Base-by-base conservation (phyloP, 2,329 filamentous ascomycete species). In the Paecilomyces sp. region DNA sequence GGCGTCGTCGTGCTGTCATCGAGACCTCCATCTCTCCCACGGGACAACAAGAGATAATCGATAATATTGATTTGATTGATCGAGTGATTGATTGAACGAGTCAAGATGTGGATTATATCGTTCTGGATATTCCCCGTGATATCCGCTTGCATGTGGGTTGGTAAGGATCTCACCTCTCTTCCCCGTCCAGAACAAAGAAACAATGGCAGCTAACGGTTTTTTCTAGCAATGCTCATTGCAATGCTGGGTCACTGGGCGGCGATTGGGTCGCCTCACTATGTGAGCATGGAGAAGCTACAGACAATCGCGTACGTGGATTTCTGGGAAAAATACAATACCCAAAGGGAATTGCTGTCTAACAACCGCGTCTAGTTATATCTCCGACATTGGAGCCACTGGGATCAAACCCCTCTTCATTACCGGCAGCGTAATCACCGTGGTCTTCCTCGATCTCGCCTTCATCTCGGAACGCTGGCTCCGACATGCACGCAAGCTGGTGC, bases 401-500 rank as follows among this genome's bases (percentile, higher is more conserved):
- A 73, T 87, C 6, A 83, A 87, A 66, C 85, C 85, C 1, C 76
- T 88, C 36, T 88, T 88, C 74, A 85, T 88, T 62, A 77, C 83
- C 36, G 84, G 85, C 61, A 80, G 79, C 64, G 76, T 77, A 0
- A 76, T 85, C 28, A 92, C 89, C 4, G 89, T 91, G 24, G 79
- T 95, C 55, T 87, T 90, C 62, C 88, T 99, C 69, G 89, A 96
- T 76, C 75, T 91, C 8, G 85, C 88, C 28, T 94, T 99, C 71
- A 74, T 89, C 57, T 80, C 88, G 13, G 93, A 97, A 77, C 86
- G 92, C 62, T 94, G 88, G 85, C 82, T 97, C 57, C 87, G 93
- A 54, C 92, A 97, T 75, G 81, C 80, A 24, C 90, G 91, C 8
- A 87, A 91, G 13, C 82, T 97, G 30, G 85, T 88, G 2, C 88